Evolutionary conservation across 1,139 yeast genomes (phyloP), one percentile per base, ranked within the genome.

Genomic region (Zygosaccharomyces pseudobailii): DNA sequence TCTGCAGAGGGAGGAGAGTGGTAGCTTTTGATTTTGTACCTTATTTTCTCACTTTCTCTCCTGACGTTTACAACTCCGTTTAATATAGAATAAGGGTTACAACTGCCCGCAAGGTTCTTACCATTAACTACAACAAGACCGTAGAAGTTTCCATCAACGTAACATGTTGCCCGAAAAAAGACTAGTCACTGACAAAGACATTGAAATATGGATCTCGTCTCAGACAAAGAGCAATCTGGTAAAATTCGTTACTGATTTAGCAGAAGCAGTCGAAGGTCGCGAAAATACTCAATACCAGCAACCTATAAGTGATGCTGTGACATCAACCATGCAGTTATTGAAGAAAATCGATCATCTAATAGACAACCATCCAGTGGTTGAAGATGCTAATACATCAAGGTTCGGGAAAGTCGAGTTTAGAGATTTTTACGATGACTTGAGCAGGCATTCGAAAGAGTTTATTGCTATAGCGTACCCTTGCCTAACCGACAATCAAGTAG

Each of bases 351-450:
- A 70, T 3, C 50, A 38, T 0, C 63, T 79, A 0, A 74, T 85
- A 0, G 72, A 72, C 3, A 55, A 60, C 1, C 79, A 85, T 59
- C 97, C 97, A 0, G 90, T 95, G 0, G 63, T 69, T 3, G 68
- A 76, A 20, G 92, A 84, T 50, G 55, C 59, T 5, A 77, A 79
- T 47, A 68, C 77, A 1, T 85, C 96, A 6, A 72, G 99, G 52
- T 92, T 92, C 64, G 99, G 99, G 2, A 94, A 94, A 60, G 72
- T 80, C 8, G 97, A 92, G 63, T 92, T 92, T 66, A 73, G 86
- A 40, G 90, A 82, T 51, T 87, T 90, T 59, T 88, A 86, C 63
- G 95, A 88, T 62, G 84, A 79, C n/a, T 58, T 89, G 6, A 52
- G 61, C 8, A 44, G 52, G 2, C 61, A 63, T n/a, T 58, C 75